phyloP scores from a whole-genome alignment of 345 rosid genomes.

The Viola odorata region DNA sequence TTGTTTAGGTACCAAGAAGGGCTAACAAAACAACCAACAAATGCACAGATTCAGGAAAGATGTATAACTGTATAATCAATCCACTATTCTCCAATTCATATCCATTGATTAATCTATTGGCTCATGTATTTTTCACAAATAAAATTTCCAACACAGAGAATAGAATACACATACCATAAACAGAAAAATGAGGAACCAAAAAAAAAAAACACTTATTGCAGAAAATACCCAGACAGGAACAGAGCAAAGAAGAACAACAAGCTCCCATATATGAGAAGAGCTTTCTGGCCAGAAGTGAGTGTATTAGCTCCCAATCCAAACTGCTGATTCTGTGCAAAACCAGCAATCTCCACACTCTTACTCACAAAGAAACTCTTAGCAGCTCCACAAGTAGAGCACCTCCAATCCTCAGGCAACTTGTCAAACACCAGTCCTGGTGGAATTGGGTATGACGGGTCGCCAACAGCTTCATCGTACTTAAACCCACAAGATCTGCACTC shows the following conservation, averaged over 20 bases:
- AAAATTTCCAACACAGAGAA: neutral
- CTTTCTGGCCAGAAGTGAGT: constrained; percentile 85
- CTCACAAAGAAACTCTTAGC: constrained; percentile 77
- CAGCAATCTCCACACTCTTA: constrained; percentile 94
- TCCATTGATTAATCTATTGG: neutral
- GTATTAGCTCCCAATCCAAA: constrained; percentile 83
- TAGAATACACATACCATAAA: neutral
- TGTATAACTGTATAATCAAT: too few species aligned
- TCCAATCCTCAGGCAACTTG: constrained; percentile 81
- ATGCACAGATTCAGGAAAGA: too few species aligned
- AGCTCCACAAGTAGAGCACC: constrained; percentile 95
- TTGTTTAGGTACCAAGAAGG: too few species aligned
- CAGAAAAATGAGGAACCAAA: neutral
- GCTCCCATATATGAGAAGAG: constrained; percentile 73
- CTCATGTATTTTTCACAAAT: neutral
- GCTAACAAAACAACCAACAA: too few species aligned
- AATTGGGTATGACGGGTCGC: constrained; percentile 82
- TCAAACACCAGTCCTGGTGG: constrained; percentile 83
- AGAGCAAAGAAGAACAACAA: constrained; percentile 58
- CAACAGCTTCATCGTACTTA: constrained; percentile 80
- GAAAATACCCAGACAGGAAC: constrained; percentile 76
- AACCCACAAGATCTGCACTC: constrained; percentile 96
- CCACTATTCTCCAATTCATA: too few species aligned
- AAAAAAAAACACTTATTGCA: constrained; percentile 35
- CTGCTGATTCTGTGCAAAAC: constrained; percentile 94